Percentiles rank a stretch among this genome's conserved stretches.
Evolutionary conservation across 2,329 filamentous ascomycete species (phyloP).

Genomic region (Talaromyces pinophilus): DNA sequence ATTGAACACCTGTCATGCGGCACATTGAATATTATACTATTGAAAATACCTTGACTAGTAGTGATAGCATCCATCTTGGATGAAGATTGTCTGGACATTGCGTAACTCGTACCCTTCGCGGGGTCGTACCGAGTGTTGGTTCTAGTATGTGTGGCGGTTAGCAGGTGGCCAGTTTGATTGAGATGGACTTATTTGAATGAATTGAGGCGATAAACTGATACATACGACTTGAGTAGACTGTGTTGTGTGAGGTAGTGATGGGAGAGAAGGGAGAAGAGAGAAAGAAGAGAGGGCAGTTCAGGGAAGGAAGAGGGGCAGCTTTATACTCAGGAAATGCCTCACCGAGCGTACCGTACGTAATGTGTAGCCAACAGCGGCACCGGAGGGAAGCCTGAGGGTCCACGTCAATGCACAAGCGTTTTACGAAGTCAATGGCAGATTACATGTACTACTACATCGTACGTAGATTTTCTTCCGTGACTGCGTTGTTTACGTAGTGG

Average conservation of each 20-base stretch:
- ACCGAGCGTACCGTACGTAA: neutral
- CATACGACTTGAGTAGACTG: neutral
- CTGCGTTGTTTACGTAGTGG: neutral
- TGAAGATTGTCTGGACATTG: slow-evolving; percentile 17
- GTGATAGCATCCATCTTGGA: slow-evolving; percentile 32
- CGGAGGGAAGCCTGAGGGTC: neutral
- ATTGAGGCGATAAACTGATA: neutral
- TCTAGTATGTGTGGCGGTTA: slow-evolving; percentile 9
- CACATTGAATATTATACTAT: slow-evolving; percentile 41
- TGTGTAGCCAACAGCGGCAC: neutral
- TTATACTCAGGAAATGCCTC: slow-evolving; percentile 10
- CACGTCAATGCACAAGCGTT: neutral
- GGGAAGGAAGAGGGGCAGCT: neutral
- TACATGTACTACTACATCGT: too few species aligned
- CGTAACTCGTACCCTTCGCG: slow-evolving; percentile 19
- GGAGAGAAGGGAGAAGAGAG: neutral
- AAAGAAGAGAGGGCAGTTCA: neutral
- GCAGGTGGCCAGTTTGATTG: neutral
- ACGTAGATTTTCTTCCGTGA: too few species aligned
- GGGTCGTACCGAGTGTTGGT: slow-evolving; percentile 20
- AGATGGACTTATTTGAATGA: neutral
- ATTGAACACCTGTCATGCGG: slow-evolving; percentile 50
- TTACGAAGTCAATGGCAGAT: neutral
- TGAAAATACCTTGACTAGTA: slow-evolving; percentile 47
- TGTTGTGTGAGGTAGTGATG: neutral